Evolutionary conservation across 2,329 filamentous ascomycete genomes (phyloP).

Genomic region (Mollisiaceae sp.): DNA sequence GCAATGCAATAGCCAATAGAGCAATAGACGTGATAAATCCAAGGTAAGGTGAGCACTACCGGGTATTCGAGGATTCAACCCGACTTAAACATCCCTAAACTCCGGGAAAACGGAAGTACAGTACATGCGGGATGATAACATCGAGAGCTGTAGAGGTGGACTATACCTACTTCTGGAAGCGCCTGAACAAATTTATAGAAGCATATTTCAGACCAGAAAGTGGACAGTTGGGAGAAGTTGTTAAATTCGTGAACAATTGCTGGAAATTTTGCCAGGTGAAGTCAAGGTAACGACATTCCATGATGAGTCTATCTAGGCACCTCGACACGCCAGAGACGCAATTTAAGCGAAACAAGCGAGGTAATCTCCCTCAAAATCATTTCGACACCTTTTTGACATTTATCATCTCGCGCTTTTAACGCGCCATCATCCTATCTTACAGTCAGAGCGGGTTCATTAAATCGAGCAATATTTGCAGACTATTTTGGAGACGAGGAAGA

Average conservation of each 20-base stretch:
- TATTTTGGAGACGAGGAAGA: neutral
- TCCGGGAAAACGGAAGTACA: too few species aligned
- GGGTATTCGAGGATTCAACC: too few species aligned
- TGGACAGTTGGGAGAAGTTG: neutral
- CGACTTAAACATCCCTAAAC: too few species aligned
- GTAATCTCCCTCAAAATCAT: neutral
- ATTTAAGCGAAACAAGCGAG: conserved; percentile 1
- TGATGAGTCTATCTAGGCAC: neutral
- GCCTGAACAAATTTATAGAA: neutral
- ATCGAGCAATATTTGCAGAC: neutral
- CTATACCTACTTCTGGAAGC: neutral
- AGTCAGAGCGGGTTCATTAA: neutral
- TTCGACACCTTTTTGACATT: neutral
- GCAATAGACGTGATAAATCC: neutral
- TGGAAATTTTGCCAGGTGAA: too few species aligned
- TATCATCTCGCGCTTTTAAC: neutral
- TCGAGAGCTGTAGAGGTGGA: neutral
- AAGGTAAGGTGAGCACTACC: neutral
- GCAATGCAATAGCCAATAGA: neutral
- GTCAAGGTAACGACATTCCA: too few species aligned
- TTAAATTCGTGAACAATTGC: too few species aligned
- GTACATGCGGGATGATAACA: neutral
- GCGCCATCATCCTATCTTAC: neutral
- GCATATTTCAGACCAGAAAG: neutral
- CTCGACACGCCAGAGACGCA: neutral